A percentile compares a stretch with the other conserved stretches of the same genome.
phyloP scores from a whole-genome alignment of 345 rosid species.

The Ailanthus altissimus region DNA sequence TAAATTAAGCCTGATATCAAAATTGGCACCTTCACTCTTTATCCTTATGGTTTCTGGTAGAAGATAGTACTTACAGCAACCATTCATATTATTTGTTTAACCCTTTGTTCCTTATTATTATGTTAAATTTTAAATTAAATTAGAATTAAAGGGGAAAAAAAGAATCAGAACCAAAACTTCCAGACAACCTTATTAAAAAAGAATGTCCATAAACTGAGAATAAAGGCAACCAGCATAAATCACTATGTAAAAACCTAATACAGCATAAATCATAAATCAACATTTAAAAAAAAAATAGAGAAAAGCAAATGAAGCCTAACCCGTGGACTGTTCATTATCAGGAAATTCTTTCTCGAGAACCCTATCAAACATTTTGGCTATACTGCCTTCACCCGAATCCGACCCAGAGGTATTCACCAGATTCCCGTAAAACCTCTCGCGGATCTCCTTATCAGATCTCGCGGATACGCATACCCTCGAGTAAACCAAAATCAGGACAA shows the following conservation, averaged over 20 bases:
- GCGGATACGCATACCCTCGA: constrained; percentile 31
- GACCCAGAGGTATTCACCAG: constrained; percentile 70
- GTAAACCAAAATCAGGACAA: constrained; percentile 37
- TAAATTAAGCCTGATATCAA: not conserved
- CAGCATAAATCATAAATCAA: constrained; percentile 3
- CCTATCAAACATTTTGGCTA: constrained; percentile 91
- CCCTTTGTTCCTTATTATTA: not conserved
- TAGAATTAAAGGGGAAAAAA: not conserved
- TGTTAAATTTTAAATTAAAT: not conserved
- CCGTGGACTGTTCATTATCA: constrained; percentile 88
- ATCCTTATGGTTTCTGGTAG: no score
- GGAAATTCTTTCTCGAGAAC: constrained; percentile 95
- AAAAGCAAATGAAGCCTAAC: constrained; percentile 36
- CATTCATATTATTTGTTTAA: no score
- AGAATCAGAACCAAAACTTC: not conserved
- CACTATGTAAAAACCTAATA: not conserved
- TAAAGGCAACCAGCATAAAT: not conserved
- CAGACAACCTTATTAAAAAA: not conserved
- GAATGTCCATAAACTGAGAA: not conserved
- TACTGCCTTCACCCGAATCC: constrained; percentile 66
- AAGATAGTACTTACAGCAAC: no score
- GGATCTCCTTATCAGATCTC: constrained; percentile 88
- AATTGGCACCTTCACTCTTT: not conserved
- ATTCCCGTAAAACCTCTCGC: constrained; percentile 90
- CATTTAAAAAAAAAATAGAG: not conserved